Percentiles rank a stretch among this genome's conserved stretches.
These are phyloP conservation scores for Phascolomyces articulosus DNA, from an alignment of 371 early-diverging fungal species.

Conservation along the genomic window DNA sequence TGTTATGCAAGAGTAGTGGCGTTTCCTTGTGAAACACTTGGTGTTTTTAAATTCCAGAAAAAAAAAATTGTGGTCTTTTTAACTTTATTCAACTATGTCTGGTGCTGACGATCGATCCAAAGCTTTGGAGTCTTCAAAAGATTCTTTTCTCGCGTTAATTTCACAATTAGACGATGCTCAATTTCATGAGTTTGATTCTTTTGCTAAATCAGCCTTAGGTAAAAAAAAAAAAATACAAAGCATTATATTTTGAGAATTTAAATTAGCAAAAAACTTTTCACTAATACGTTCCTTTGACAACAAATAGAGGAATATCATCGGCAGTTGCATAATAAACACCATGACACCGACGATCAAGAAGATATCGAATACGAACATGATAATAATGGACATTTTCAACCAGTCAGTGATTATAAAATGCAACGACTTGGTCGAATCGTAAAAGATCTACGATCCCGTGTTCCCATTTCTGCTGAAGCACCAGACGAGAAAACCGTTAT, in stretches of 20 bases:
- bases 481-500: constrained; percentile 61
- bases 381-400: constrained; percentile 32
- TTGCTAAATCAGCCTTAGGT: constrained; percentile 61
- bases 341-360: constrained; percentile 23
- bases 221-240: constrained; percentile 6
- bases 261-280: too few relatives aligned
- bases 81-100: background rate
- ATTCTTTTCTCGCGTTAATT: constrained; percentile 54
- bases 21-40: too few relatives aligned
- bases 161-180: constrained; percentile 52
- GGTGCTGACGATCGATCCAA: background rate
- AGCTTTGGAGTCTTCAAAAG: constrained; percentile 42
- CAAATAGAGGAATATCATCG: constrained; percentile 46
- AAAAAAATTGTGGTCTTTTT: background rate
- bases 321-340: constrained; percentile 29
- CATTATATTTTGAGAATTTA: too few relatives aligned
- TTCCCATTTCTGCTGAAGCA: constrained; percentile 66
- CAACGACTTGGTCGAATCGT: constrained; percentile 52
- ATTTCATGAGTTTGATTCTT: constrained; percentile 56
- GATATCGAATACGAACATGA: constrained; percentile 29
- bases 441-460: constrained; percentile 53
- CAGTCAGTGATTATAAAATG: constrained; percentile 48
- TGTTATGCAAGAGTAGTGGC: too few relatives aligned
- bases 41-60: background rate
- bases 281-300: too few relatives aligned